A percentile compares a stretch with the other conserved stretches of the same genome.
phyloP scores from a whole-genome alignment of 805 yeast genomes.

The Candida gorgasii region DNA sequence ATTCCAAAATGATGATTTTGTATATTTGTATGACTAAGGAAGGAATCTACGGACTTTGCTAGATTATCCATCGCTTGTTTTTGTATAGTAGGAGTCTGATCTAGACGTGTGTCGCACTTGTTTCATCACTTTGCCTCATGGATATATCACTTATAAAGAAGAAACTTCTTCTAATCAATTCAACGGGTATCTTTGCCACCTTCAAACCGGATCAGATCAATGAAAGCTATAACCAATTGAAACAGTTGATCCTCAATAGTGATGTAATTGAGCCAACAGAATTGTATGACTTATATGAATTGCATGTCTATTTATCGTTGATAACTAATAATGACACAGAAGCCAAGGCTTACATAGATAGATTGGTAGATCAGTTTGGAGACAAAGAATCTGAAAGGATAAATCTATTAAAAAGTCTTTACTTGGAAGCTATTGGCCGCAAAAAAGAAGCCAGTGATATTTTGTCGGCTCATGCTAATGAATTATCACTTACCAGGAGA shows the following conservation, averaged over 20 bases:
- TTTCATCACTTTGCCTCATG: constrained; percentile 1
- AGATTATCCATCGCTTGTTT: constrained; percentile 11
- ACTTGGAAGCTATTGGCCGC: constrained; percentile 55
- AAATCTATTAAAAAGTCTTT: constrained; percentile 53
- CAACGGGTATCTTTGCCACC: constrained; percentile 51
- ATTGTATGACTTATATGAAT: constrained; percentile 60
- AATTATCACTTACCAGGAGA: constrained; percentile 37
- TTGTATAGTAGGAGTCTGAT: too few relatives aligned
- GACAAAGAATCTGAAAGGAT: constrained; percentile 53
- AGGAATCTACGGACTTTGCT: constrained; percentile 14
- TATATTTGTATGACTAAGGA: constrained; percentile 13
- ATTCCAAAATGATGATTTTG: constrained; percentile 37
- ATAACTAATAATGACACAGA: constrained; percentile 63
- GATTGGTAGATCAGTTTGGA: constrained; percentile 65
- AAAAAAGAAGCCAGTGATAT: constrained; percentile 26
- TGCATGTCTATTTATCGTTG: constrained; percentile 68
- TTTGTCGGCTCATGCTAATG: constrained; percentile 33
- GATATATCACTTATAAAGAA: constrained; percentile 28
- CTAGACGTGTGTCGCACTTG: not conserved
- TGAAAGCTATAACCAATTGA: constrained; percentile 42
- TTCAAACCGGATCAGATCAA: constrained; percentile 47
- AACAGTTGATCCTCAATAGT: constrained; percentile 25
- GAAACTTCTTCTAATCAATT: constrained; percentile 51
- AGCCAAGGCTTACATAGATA: constrained; percentile 66
- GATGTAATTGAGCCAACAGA: constrained; percentile 47